Evolutionary conservation across 2,329 filamentous ascomycete species (phyloP).

Genomic region (Helicocarpus griseus): DNA sequence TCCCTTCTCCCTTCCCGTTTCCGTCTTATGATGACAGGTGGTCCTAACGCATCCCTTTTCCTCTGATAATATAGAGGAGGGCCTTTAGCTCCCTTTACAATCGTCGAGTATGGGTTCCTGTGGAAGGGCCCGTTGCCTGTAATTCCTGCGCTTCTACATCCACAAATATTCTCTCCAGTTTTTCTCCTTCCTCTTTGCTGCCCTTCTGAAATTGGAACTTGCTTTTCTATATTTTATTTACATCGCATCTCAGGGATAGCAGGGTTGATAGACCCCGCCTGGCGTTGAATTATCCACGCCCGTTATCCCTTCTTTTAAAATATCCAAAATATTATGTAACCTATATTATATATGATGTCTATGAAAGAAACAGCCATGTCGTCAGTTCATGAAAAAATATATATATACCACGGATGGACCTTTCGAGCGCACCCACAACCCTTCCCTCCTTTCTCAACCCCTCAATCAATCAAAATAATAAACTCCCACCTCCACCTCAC

Average conservation of each 20-base stretch:
- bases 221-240: conserved; percentile 5
- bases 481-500: conserved; percentile 7
- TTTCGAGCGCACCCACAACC: too few relatives aligned
- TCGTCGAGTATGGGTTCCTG: not conserved
- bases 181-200: not conserved
- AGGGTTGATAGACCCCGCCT: too few relatives aligned
- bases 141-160: not conserved
- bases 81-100: not conserved
- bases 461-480: conserved; percentile 8
- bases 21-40: not conserved
- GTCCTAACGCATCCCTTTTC: not conserved
- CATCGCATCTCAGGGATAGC: too few relatives aligned
- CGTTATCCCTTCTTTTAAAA: too few relatives aligned
- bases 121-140: not conserved
- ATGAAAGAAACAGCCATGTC: too few relatives aligned
- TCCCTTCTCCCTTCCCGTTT: not conserved
- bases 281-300: too few relatives aligned
- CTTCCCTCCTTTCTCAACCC: not conserved
- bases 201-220: too few relatives aligned
- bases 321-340: too few relatives aligned
- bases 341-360: too few relatives aligned
- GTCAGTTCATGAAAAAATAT: too few relatives aligned
- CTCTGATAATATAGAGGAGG: not conserved
- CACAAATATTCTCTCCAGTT: not conserved
- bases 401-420: too few relatives aligned